Percentiles rank a stretch among this genome's conserved stretches.
Conservation (phyloP, 2,329 filamentous ascomycete genomes). For the Didymellaceae sp. region DNA sequence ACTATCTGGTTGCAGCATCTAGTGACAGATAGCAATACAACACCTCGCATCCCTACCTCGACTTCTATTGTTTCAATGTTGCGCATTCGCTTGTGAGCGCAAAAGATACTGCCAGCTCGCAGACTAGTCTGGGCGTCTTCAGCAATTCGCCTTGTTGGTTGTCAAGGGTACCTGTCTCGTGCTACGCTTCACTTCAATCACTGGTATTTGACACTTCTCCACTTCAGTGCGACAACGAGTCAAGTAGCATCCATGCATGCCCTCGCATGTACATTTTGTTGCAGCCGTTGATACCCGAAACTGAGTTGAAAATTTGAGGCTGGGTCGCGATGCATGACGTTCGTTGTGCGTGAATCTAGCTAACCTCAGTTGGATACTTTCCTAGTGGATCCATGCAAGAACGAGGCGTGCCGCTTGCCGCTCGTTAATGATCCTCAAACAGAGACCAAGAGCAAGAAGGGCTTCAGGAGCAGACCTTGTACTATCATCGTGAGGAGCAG, state of each 20-base stretch:
- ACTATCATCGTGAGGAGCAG: not conserved
- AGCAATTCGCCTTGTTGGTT: too few species aligned
- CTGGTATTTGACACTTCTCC: not conserved
- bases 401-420: conserved; percentile 3
- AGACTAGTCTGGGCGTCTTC: too few species aligned
- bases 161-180: conserved; percentile 7
- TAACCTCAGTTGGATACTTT: conserved; percentile 13
- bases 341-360: conserved; percentile 8
- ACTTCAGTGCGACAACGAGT: not conserved
- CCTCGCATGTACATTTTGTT: not conserved
- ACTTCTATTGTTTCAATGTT: not conserved
- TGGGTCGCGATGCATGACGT: conserved; percentile 17
- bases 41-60: not conserved
- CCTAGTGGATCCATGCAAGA: conserved; percentile 15
- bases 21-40: conserved; percentile 9
- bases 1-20: conserved; percentile 8
- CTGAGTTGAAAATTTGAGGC: conserved; percentile 9
- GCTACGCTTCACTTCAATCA: conserved; percentile 8
- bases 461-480: conserved; percentile 1
- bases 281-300: not conserved
- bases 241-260: too few species aligned
- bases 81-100: too few species aligned
- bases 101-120: too few species aligned
- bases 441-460: not conserved
- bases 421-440: not conserved